Evolutionary conservation across 169 alveolate genomes (phyloP).

Genomic region (Plasmodium falciparum): DNA sequence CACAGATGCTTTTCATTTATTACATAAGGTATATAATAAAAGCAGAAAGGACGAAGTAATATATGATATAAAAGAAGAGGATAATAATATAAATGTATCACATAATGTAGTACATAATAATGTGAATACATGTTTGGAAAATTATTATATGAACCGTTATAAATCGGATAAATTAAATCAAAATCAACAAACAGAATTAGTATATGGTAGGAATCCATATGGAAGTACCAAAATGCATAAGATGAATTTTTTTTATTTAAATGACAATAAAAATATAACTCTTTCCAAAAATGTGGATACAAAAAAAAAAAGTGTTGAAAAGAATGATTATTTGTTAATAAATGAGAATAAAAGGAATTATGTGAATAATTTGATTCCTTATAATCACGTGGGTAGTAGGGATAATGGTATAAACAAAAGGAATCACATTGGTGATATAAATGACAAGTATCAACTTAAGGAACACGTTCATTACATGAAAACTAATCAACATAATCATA

Average conservation of each 20-base stretch:
- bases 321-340: neutral
- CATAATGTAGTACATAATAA: neutral
- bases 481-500: constrained; percentile 4
- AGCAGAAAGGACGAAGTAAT: neutral
- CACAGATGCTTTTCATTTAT: too few species aligned
- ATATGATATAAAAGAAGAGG: neutral
- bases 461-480: neutral
- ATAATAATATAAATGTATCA: neutral
- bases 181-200: neutral
- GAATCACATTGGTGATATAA: too few species aligned
- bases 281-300: neutral
- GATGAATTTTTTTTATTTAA: constrained; percentile 32
- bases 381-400: neutral
- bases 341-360: neutral
- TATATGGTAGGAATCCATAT: neutral
- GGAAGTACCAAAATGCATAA: constrained; percentile 62
- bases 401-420: too few species aligned
- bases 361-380: constrained; percentile 17
- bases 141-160: constrained; percentile 9
- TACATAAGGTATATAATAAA: neutral
- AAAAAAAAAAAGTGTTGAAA: constrained; percentile 6
- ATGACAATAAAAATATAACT: constrained; percentile 1
- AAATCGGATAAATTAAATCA: neutral
- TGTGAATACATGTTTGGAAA: constrained; percentile 18
- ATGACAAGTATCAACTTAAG: neutral